Evolutionary conservation across 2,329 filamentous ascomycete genomes (phyloP).

Genomic region (Beauveria australis): DNA sequence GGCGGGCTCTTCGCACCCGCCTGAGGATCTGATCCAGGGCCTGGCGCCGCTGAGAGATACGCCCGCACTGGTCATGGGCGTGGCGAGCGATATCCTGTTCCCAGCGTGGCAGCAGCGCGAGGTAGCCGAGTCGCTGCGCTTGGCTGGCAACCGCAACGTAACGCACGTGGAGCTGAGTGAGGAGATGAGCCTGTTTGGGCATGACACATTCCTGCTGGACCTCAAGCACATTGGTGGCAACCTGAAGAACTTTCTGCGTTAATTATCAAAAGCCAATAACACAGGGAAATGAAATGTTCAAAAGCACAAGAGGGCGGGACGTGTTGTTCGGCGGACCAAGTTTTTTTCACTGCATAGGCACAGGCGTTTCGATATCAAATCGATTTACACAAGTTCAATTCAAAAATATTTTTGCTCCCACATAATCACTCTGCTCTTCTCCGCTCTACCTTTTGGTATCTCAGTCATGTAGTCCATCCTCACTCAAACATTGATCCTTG

Average conservation of each 20-base stretch:
- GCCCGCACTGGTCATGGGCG: conserved; percentile 82
- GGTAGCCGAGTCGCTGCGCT: conserved; percentile 73
- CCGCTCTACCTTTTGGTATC: conserved; percentile 5
- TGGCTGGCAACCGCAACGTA: conserved; percentile 71
- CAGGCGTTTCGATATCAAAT: not conserved
- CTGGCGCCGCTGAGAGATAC: conserved; percentile 64
- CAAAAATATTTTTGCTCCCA: not conserved
- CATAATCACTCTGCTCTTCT: not conserved
- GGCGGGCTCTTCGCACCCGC: conserved; percentile 45
- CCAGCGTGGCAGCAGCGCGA: conserved; percentile 97
- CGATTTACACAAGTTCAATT: not conserved
- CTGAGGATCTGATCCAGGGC: conserved; percentile 71
- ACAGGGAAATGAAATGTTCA: not conserved
- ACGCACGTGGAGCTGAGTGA: conserved; percentile 87
- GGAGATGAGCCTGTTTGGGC: conserved; percentile 89
- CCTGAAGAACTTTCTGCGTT: conserved; percentile 62
- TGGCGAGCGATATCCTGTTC: conserved; percentile 92
- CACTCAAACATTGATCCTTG: not conserved
- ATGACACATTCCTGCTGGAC: conserved; percentile 93
- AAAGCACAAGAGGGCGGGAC: not conserved
- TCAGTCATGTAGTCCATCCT: not conserved
- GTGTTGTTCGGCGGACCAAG: not conserved
- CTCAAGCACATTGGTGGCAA: conserved; percentile 84
- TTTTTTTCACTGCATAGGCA: not conserved
- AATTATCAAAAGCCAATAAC: too few species aligned